Evolutionary conservation across 2,329 filamentous ascomycete genomes (phyloP).

Genomic region (Fusarium citri): DNA sequence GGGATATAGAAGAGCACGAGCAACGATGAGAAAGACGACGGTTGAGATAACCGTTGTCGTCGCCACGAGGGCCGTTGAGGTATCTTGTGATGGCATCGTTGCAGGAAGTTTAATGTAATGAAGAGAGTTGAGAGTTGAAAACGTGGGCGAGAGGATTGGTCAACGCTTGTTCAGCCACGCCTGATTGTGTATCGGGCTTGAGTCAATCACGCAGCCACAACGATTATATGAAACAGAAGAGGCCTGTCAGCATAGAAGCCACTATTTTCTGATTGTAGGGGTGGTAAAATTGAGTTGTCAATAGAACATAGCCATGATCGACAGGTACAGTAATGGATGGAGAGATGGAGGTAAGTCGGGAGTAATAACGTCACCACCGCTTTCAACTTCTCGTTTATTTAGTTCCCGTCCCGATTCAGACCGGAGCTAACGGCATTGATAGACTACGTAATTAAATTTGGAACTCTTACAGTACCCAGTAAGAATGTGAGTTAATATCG

Average conservation of each 20-base stretch:
- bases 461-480: not conserved
- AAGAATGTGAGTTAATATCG: not conserved
- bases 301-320: not conserved
- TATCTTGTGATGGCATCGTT: slow-evolving; percentile 29
- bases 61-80: slow-evolving; percentile 48
- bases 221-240: not conserved
- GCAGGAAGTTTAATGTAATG: not conserved
- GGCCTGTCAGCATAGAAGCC: not conserved
- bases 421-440: not conserved
- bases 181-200: slow-evolving; percentile 5
- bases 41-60: slow-evolving; percentile 58
- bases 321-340: slow-evolving; percentile 1
- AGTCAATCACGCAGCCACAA: slow-evolving; percentile 15
- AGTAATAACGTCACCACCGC: slow-evolving; percentile 12
- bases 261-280: not conserved
- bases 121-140: slow-evolving; percentile 1
- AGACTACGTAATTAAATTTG: not conserved
- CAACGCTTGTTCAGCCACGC: slow-evolving; percentile 21
- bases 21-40: slow-evolving; percentile 53
- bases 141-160: slow-evolving; percentile 7
- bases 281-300: not conserved
- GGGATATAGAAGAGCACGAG: slow-evolving; percentile 55
- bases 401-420: slow-evolving; percentile 1
- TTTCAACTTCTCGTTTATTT: slow-evolving; percentile 12
- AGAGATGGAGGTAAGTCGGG: not conserved